These are phyloP conservation scores for Fusarium pseudograminearum DNA, from an alignment of 2,329 filamentous ascomycete species.

Conservation along the genomic window DNA sequence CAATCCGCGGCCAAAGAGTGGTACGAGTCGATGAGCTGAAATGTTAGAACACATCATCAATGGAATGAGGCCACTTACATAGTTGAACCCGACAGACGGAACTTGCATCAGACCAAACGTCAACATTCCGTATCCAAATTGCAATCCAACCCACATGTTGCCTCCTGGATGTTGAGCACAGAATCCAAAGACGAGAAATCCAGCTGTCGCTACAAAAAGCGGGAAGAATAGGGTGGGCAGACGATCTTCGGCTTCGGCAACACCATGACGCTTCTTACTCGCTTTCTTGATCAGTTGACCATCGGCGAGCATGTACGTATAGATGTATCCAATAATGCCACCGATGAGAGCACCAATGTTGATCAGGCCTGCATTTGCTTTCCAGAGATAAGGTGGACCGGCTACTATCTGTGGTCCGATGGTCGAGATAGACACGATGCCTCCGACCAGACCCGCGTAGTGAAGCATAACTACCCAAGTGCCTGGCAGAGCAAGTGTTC, in stretches of 20 bases:
- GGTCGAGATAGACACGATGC: constrained; percentile 52
- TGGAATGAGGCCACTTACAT: constrained; percentile 46
- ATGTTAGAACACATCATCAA: background rate
- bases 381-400: constrained; percentile 52
- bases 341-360: constrained; percentile 53
- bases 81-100: constrained; percentile 56
- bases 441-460: constrained; percentile 54
- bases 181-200: constrained; percentile 54
- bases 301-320: constrained; percentile 47
- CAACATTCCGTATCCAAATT: constrained; percentile 54
- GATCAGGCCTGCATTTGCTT: constrained; percentile 50
- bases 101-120: constrained; percentile 55
- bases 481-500: constrained; percentile 45
- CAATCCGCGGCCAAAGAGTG: constrained; percentile 61
- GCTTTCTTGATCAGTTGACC: constrained; percentile 14
- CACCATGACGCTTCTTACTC: constrained; percentile 43
- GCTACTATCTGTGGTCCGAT: constrained; percentile 51
- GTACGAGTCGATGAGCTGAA: constrained; percentile 64
- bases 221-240: constrained; percentile 50
- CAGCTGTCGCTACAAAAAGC: constrained; percentile 48
- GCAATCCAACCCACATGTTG: constrained; percentile 52
- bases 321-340: constrained; percentile 46
- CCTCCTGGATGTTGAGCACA: constrained; percentile 51
- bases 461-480: constrained; percentile 55
- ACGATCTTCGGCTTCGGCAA: constrained; percentile 51